Evolutionary conservation across 108 stramenopile genomes (phyloP).

Genomic region (Licmophora abbreviata): DNA sequence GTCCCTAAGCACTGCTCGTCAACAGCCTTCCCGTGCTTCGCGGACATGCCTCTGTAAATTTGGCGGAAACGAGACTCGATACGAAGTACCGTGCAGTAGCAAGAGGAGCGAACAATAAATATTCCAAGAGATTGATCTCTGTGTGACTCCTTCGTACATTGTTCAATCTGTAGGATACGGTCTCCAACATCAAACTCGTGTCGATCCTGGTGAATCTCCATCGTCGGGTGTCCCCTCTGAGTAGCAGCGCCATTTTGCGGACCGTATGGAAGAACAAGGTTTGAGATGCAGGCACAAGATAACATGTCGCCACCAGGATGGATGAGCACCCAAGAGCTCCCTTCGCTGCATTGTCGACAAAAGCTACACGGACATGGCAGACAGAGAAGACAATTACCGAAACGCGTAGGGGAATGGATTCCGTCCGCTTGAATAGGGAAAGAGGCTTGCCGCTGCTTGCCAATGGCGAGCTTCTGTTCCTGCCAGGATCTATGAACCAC

Average conservation of each 20-base stretch:
- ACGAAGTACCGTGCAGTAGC: conserved; percentile 27
- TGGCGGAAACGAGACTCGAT: conserved; percentile 9
- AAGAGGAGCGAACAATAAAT: conserved; percentile 15
- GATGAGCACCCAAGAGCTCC: conserved; percentile 24
- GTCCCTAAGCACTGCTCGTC: conserved; percentile 17
- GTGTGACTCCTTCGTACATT: conserved; percentile 27
- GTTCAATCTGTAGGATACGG: conserved; percentile 49
- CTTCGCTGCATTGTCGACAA: conserved; percentile 16
- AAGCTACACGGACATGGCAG: conserved; percentile 44
- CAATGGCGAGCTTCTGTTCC: too few species aligned
- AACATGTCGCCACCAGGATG: conserved; percentile 51
- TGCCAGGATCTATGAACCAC: too few species aligned
- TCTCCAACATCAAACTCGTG: conserved; percentile 43
- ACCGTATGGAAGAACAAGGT: conserved; percentile 26
- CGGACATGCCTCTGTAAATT: conserved; percentile 1
- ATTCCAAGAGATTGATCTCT: neutral
- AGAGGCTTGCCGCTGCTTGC: too few species aligned
- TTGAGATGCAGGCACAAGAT: conserved; percentile 41
- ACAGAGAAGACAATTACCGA: conserved; percentile 58
- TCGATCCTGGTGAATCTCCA: neutral
- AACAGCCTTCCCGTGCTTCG: neutral
- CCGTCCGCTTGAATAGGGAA: too few species aligned
- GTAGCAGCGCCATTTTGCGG: conserved; percentile 7
- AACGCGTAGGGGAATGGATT: too few species aligned
- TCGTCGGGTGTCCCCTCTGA: neutral